phyloP scores from a whole-genome alignment of 75 land plant species.

The Picea glauca region DNA sequence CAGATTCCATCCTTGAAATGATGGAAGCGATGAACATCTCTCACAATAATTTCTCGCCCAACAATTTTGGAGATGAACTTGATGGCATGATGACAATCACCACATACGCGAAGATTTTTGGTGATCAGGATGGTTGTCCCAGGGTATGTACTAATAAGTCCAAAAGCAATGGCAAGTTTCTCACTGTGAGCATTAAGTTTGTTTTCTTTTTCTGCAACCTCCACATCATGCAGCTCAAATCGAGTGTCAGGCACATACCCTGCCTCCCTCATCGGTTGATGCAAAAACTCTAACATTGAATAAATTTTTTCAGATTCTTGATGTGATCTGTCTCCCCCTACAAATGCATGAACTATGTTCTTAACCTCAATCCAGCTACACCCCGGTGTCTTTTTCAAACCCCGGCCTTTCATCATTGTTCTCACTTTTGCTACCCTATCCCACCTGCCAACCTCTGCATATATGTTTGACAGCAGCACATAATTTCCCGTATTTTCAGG shows the following conservation, averaged over 20 bases:
- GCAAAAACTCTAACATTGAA: conserved; percentile 14
- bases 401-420: conserved; percentile 17
- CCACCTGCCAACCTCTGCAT: conserved; percentile 28
- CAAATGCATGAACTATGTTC: conserved; percentile 25
- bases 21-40: conserved; percentile 33
- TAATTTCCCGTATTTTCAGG: conserved; percentile 38
- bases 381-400: conserved; percentile 23
- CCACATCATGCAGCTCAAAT: conserved; percentile 26
- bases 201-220: conserved; percentile 26
- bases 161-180: conserved; percentile 37
- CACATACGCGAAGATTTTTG: conserved; percentile 37
- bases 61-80: conserved; percentile 32
- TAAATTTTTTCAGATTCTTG: conserved; percentile 25
- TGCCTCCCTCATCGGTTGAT: conserved; percentile 22
- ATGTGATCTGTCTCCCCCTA: conserved; percentile 34
- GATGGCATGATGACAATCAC: conserved; percentile 33
- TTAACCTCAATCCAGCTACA: conserved; percentile 37
- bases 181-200: conserved; percentile 32
- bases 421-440: conserved; percentile 17
- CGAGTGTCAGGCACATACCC: conserved; percentile 26
- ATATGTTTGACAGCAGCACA: conserved; percentile 35
- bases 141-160: conserved; percentile 25
- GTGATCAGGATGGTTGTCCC: conserved; percentile 18
- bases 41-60: conserved; percentile 21
- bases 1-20: conserved; percentile 32